A percentile compares a stretch with the other conserved stretches of the same genome.
Evolutionary conservation across 495 filamentous ascomycete genomes (phyloP).

Genomic region (Aspergillus indologenus): DNA sequence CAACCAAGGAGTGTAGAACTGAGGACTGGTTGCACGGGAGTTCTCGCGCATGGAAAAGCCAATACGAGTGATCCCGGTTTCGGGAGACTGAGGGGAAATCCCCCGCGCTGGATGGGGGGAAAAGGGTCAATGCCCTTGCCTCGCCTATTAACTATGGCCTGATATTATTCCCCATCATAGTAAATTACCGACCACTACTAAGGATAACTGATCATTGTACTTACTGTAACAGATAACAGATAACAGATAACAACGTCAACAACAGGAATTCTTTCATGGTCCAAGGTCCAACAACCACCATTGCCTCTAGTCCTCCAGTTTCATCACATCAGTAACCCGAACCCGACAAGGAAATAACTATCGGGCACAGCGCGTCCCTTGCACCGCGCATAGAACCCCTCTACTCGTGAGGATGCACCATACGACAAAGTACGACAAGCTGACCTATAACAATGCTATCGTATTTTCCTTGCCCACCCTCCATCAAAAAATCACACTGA

Average conservation of each 20-base stretch:
- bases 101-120: neutral
- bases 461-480: neutral
- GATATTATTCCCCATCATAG: neutral
- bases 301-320: too few species aligned
- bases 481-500: neutral
- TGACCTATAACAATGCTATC: neutral
- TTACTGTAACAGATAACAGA: too few species aligned
- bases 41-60: neutral
- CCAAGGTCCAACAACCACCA: too few species aligned
- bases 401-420: neutral
- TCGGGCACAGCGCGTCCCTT: neutral
- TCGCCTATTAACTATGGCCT: neutral
- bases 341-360: neutral
- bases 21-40: neutral
- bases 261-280: too few species aligned
- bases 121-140: neutral
- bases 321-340: neutral
- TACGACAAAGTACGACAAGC: neutral
- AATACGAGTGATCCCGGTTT: constrained; percentile 6
- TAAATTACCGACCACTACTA: too few species aligned
- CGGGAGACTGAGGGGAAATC: neutral
- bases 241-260: too few species aligned
- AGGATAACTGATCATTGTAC: too few species aligned
- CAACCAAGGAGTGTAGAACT: too few species aligned
- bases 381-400: neutral